Evolutionary conservation across 768 basidiomycete genomes (phyloP), one percentile per base, ranked within the genome.

Genomic region (Xerocomus spinulosus): DNA sequence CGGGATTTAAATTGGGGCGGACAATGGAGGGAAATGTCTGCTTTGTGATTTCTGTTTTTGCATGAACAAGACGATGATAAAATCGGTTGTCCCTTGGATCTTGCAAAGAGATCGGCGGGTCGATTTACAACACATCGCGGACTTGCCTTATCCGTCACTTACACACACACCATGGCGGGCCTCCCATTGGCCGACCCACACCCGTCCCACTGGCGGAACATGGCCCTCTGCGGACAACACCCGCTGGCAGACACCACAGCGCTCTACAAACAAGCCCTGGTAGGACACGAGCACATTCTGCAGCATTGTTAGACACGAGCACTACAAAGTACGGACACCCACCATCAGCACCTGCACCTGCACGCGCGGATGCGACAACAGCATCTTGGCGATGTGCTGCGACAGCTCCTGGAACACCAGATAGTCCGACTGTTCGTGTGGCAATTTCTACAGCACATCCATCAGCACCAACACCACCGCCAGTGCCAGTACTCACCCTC

Each of bases 211-310:
- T 0, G 85, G 81, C 1, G 87, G 87, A 8, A 85, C 71, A 60
- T 88, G 84, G 0, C 81, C 82, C 54, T 89, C 85, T 2, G 72
- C 69, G 0, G 83, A 83, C 18, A 88, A 66, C 23, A 89, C 81
- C 15, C 86, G 79, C 40, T 76, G 69, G 57, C 87, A 91, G 25
- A 62, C 67, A 20, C 65, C 64, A 55, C 87, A 91, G 3, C 69
- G 75, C 26, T 79, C 75, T 42, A 80, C 68, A 54, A 89, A 89
- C 20, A 90, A 64, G 6, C 72, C 74, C 26, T 71, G 70, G 60
- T 89, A 90, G 0, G 79, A 71, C 5, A 66, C 63, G 18, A 86
- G 71, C 20, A 83, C 66, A 30, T 59, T 70, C 82, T 84, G 6
- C 34, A 28, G 17, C 43, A 26, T 21, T 8, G 8, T 62, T 9